These are phyloP conservation scores for Talaromyces borbonicus DNA, from an alignment of 495 filamentous ascomycete species.

Conservation along the genomic window DNA sequence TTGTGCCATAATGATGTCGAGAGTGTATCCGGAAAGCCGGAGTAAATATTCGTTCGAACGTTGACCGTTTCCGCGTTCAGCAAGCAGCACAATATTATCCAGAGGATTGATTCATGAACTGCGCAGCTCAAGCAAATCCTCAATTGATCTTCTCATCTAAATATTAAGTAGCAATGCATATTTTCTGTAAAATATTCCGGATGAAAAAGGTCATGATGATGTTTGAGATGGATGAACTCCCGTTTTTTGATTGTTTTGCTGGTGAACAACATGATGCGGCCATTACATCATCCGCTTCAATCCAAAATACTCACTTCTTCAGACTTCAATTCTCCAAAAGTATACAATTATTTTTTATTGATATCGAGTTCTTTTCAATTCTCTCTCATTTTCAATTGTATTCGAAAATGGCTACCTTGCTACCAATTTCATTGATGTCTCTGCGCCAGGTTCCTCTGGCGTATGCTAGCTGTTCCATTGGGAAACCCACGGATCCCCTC, in stretches of 20 bases:
- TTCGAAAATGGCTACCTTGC: slow-evolving; percentile 12
- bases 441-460: slow-evolving; percentile 45
- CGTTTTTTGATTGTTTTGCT: too few species aligned
- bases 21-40: too few species aligned
- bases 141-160: too few species aligned
- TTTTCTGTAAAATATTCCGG: too few species aligned
- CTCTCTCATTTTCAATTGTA: neutral
- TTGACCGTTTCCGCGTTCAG: too few species aligned
- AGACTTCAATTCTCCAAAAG: neutral
- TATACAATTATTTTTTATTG: neutral
- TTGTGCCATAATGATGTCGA: neutral
- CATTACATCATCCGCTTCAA: slow-evolving; percentile 4
- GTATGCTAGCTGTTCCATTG: slow-evolving; percentile 59
- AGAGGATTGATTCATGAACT: too few species aligned
- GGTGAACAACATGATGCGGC: slow-evolving; percentile 3
- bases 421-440: slow-evolving; percentile 16
- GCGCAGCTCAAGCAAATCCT: too few species aligned
- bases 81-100: too few species aligned
- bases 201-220: too few species aligned
- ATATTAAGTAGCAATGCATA: neutral
- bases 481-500: slow-evolving; percentile 43
- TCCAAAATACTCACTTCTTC: neutral
- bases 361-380: neutral
- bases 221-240: too few species aligned
- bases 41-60: too few species aligned